Evolutionary conservation across 2,329 filamentous ascomycete species (phyloP), one percentile per base, ranked within the genome.

Genomic region (Colletotrichum lini): DNA sequence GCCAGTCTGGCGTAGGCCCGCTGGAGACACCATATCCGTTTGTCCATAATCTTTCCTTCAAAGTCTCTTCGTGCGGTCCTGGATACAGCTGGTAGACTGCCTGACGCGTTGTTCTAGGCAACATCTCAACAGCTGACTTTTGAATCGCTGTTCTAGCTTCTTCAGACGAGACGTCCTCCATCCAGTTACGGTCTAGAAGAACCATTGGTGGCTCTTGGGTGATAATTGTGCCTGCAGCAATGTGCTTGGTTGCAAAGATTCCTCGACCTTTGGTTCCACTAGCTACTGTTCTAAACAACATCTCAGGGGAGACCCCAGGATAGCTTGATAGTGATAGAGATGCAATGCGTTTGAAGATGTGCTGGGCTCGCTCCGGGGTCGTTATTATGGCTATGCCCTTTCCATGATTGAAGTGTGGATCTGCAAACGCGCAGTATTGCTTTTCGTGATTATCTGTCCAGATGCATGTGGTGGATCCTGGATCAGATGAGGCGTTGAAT

Each of bases 331-430:
- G 26, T 30, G 45, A 23, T 10, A 35, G 2, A 2, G 54, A 8
- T 4, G 54, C 21, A 3, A 26, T 49, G 1, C n/a, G 26, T 40
- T 67, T 47, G 40, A 60, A 15, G 23, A 54, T 54, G 40, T 47
- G 40, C 16, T 9, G 26, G 4, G 56, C 49, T 10, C 57, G 57
- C 40, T 61, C 65, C 1, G 47, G 65, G 38, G 65, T 67, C 15
- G 65, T 67, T 3, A 67, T 61, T 4, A 61, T 26, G 15, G 49
- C 18, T 10, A 67, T 61, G 2, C 65, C 65, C n/a, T 61, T 67
- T 40, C 49, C 65, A 13, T 49, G 8, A 40, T 61, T 16, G 40
- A 61, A 67, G 0, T 49, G 40, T 2, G 57, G 65, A 40, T 56
- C 49, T 15, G 38, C 8, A 15, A 61, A 61, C 23, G 40, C 21